These are phyloP conservation scores for Ceratocystiopsis minuta DNA, from an alignment of 2,329 filamentous ascomycete species.

Conservation along the genomic window DNA sequence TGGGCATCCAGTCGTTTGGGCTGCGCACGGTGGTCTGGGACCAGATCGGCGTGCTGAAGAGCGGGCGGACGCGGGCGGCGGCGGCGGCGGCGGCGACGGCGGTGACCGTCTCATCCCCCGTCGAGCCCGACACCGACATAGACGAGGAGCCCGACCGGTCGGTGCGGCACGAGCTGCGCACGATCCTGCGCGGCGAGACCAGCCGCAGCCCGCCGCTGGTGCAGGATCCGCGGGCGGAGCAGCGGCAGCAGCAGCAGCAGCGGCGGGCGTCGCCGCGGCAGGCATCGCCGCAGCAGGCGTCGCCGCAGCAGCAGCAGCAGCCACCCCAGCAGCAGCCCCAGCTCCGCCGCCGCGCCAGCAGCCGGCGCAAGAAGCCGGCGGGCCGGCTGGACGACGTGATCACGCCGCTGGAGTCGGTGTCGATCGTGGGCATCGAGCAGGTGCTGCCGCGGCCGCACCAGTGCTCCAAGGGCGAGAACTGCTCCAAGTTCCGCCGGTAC, in stretches of 20 bases:
- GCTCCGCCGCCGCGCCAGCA: conserved; percentile 23
- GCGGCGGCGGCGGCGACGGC: no score
- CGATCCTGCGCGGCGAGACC: no score
- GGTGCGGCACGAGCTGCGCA: conserved; percentile 24
- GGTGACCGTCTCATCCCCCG: no score
- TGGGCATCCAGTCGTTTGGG: conserved; percentile 66
- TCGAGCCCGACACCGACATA: conserved; percentile 35
- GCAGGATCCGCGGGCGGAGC: no score
- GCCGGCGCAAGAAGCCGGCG: conserved; percentile 17
- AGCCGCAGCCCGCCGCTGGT: no score
- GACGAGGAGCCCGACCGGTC: conserved; percentile 38
- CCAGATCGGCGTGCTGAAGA: conserved; percentile 53
- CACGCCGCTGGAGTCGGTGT: conserved; percentile 66
- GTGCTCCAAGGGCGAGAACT: conserved; percentile 75
- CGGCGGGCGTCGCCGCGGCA: no score
- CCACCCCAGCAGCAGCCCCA: conserved; percentile 1
- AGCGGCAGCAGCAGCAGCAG: no score
- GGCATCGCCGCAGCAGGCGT: no score
- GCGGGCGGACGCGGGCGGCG: conserved; percentile 27
- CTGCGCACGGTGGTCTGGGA: conserved; percentile 66
- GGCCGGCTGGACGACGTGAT: conserved; percentile 43
- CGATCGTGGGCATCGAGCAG: conserved; percentile 84
- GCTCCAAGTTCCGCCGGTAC: conserved; percentile 64
- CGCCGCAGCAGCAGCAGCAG: no score
- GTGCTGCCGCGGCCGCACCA: conserved; percentile 67